phyloP scores from a whole-genome alignment of 345 rosid species.

The Rhizophora mangle region DNA sequence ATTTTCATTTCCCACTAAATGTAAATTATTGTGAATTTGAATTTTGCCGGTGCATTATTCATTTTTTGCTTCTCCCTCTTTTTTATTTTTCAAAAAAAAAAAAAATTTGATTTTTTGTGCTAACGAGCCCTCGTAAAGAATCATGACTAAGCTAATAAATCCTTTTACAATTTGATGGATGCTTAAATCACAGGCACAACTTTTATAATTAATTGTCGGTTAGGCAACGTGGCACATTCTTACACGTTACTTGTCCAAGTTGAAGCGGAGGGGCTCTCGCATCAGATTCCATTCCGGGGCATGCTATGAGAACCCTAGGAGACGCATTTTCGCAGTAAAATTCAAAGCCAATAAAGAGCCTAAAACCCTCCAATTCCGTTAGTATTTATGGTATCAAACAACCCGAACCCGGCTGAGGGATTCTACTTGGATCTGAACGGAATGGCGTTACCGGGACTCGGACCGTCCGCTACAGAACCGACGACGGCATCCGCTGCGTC shows the following conservation, averaged over 20 bases:
- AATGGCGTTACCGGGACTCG: slow-evolving; percentile 63
- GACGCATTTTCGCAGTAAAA: slow-evolving; percentile 23
- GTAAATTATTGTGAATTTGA: too few species aligned
- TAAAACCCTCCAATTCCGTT: slow-evolving; percentile 2
- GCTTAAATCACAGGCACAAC: neutral
- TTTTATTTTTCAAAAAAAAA: too few species aligned
- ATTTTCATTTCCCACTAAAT: too few species aligned
- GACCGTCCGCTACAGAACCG: slow-evolving; percentile 34
- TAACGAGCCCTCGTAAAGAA: too few species aligned
- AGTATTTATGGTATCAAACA: slow-evolving; percentile 49
- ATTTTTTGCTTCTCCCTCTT: neutral
- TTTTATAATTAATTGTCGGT: neutral
- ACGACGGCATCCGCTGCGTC: slow-evolving; percentile 37
- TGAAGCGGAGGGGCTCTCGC: neutral
- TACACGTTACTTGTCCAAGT: slow-evolving; percentile 1
- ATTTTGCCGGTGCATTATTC: neutral
- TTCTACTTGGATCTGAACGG: slow-evolving; percentile 64
- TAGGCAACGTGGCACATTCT: slow-evolving; percentile 30
- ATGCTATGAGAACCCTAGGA: neutral
- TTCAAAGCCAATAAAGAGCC: slow-evolving; percentile 20
- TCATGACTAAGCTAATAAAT: too few species aligned
- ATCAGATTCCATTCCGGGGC: slow-evolving; percentile 13
- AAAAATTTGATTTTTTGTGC: too few species aligned
- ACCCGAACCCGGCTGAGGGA: slow-evolving; percentile 58
- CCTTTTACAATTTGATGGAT: neutral